Evolutionary conservation across 202 grass and related monocot species (phyloP).

Genomic region (Zoysia matrella): DNA sequence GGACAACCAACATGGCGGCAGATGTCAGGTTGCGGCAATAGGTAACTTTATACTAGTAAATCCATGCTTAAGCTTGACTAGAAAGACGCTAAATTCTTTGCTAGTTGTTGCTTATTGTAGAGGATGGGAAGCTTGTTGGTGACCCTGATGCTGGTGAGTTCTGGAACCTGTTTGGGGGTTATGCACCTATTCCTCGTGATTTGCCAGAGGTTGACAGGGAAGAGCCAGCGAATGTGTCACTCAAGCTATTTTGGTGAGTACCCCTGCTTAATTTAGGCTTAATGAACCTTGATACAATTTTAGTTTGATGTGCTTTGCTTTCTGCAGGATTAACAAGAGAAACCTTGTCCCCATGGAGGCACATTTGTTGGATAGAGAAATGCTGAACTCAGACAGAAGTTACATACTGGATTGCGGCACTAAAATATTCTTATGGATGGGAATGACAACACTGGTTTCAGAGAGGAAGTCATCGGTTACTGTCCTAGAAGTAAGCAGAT

Average conservation of each 20-base stretch:
- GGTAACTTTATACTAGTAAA: constrained; percentile 45
- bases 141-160: constrained; percentile 92
- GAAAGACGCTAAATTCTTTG: not conserved
- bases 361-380: constrained; percentile 58
- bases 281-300: constrained; percentile 11
- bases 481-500: constrained; percentile 69
- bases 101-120: constrained; percentile 46
- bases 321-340: constrained; percentile 74
- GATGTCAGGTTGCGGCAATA: constrained; percentile 72
- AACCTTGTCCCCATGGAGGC: constrained; percentile 58
- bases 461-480: constrained; percentile 70
- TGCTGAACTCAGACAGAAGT: constrained; percentile 77
- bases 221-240: constrained; percentile 29
- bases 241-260: constrained; percentile 72
- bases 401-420: constrained; percentile 73
- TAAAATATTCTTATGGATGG: constrained; percentile 86
- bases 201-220: constrained; percentile 30
- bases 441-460: constrained; percentile 71
- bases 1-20: constrained; percentile 62
- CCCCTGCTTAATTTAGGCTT: constrained; percentile 12
- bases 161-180: constrained; percentile 92
- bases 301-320: constrained; percentile 40
- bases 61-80: constrained; percentile 25
- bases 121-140: constrained; percentile 89
- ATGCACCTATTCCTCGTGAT: constrained; percentile 82